phyloP scores from a whole-genome alignment of 1,139 yeast genomes.

The Eremothecium sinecaudum region DNA sequence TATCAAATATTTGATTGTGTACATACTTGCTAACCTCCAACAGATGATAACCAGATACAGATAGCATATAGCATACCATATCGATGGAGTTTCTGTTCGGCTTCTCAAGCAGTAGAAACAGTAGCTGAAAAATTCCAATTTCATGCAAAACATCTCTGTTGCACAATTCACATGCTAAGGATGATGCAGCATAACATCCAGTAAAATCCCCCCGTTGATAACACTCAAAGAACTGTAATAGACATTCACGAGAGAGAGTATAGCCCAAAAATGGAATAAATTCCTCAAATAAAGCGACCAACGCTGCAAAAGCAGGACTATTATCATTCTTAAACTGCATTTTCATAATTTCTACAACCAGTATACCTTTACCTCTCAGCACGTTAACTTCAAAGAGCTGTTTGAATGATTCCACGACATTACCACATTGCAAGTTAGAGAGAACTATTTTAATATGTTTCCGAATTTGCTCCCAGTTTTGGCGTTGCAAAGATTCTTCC shows the following conservation, averaged over 20 bases:
- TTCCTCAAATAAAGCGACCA: conserved; percentile 54
- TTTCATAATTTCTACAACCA: conserved; percentile 11
- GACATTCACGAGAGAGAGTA: conserved; percentile 43
- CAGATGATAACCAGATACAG: conserved; percentile 39
- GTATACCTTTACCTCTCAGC: conserved; percentile 10
- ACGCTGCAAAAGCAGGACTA: conserved; percentile 42
- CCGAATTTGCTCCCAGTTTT: conserved; percentile 6
- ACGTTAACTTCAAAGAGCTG: conserved; percentile 16
- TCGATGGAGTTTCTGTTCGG: conserved; percentile 48
- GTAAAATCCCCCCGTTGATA: conserved; percentile 42
- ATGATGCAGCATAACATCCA: conserved; percentile 36
- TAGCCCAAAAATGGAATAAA: conserved; percentile 65
- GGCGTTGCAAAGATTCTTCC: conserved; percentile 10
- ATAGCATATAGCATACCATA: conserved; percentile 38
- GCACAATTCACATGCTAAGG: conserved; percentile 53
- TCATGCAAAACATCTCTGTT: conserved; percentile 61
- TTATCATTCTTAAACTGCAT: conserved; percentile 8
- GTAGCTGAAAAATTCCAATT: conserved; percentile 51
- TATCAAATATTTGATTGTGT: conserved; percentile 47
- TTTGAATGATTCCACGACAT: conserved; percentile 10
- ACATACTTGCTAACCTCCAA: conserved; percentile 37
- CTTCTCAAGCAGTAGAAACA: conserved; percentile 46
- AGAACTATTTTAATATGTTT: conserved; percentile 10
- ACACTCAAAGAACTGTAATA: conserved; percentile 51
- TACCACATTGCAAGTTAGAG: conserved; percentile 7